Conservation (phyloP, 495 filamentous ascomycete species). For the Penicillium psychrofluorescens region DNA sequence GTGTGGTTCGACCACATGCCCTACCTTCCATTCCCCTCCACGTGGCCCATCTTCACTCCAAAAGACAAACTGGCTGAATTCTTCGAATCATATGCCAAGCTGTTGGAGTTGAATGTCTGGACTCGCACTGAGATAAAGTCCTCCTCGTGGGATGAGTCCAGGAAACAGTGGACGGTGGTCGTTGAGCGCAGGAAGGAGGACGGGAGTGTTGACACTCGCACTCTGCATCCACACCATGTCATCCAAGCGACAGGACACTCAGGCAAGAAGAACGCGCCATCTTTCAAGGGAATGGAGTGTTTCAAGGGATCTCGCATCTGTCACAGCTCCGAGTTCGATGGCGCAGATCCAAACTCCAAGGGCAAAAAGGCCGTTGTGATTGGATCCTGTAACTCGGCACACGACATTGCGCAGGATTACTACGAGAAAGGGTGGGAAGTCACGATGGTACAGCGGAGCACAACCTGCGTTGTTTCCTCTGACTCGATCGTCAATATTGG, state of each 20-base stretch:
- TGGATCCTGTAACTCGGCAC: slow-evolving; percentile 72
- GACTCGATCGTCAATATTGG: slow-evolving; percentile 45
- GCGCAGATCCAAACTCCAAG: slow-evolving; percentile 38
- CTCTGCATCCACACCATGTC: slow-evolving; percentile 58
- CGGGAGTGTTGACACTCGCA: slow-evolving; percentile 45
- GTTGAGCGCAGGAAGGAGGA: slow-evolving; percentile 43
- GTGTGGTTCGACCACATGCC: slow-evolving; percentile 74
- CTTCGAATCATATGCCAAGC: slow-evolving; percentile 64
- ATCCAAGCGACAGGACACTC: slow-evolving; percentile 68
- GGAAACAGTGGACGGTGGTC: slow-evolving; percentile 53
- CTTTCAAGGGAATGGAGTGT: slow-evolving; percentile 51
- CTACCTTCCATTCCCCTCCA: slow-evolving; percentile 60
- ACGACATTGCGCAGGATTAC: slow-evolving; percentile 80
- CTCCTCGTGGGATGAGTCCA: slow-evolving; percentile 45
- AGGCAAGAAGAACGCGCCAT: slow-evolving; percentile 59
- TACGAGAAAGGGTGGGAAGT: slow-evolving; percentile 76
- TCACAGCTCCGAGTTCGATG: slow-evolving; percentile 65
- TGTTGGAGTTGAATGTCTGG: slow-evolving; percentile 78
- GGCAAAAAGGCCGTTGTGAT: slow-evolving; percentile 69
- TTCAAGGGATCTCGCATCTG: slow-evolving; percentile 51
- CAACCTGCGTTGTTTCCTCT: slow-evolving; percentile 61
- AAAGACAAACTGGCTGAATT: slow-evolving; percentile 79
- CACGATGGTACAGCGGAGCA: slow-evolving; percentile 75
- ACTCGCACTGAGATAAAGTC: slow-evolving; percentile 45
- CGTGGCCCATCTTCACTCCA: slow-evolving; percentile 65